Evolutionary conservation across 495 filamentous ascomycete species (phyloP).

Genomic region (Hypoxylon fragiforme): DNA sequence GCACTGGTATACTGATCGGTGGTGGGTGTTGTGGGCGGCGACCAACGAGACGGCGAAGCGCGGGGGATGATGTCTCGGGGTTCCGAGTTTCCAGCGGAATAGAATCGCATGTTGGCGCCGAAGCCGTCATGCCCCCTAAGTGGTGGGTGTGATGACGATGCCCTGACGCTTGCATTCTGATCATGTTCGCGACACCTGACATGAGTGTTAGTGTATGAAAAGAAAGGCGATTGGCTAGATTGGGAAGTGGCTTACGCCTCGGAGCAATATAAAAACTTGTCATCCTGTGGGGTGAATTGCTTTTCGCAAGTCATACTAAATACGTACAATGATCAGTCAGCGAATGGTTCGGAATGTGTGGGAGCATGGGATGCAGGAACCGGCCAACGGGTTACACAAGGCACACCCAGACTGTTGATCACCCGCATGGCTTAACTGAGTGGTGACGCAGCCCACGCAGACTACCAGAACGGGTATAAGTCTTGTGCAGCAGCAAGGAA

Average conservation of each 20-base stretch:
- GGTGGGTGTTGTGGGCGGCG: conserved; percentile 48
- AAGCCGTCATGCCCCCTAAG: conserved; percentile 28
- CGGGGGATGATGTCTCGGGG: conserved; percentile 55
- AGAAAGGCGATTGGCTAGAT: conserved; percentile 30
- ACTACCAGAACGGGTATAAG: conserved; percentile 39
- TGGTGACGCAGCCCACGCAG: conserved; percentile 45
- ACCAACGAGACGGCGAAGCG: conserved; percentile 53
- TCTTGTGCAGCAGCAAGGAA: conserved; percentile 14
- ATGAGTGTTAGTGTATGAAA: conserved; percentile 11
- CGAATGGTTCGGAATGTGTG: conserved; percentile 20
- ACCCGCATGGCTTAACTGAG: conserved; percentile 36
- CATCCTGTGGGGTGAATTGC: conserved; percentile 50
- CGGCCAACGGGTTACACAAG: conserved; percentile 31
- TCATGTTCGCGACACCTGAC: conserved; percentile 51
- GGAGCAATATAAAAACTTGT: conserved; percentile 53
- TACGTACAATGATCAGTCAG: conserved; percentile 26
- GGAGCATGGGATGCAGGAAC: conserved; percentile 50
- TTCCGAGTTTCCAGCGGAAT: conserved; percentile 42
- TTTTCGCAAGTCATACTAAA: conserved; percentile 57
- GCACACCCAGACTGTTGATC: conserved; percentile 44
- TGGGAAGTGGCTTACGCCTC: conserved; percentile 45
- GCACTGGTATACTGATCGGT: conserved; percentile 43
- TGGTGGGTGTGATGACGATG: conserved; percentile 34
- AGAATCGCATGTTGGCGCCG: conserved; percentile 41
- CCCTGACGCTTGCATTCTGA: conserved; percentile 37